Percentiles rank a stretch among this genome's conserved stretches.
Evolutionary conservation across 495 filamentous ascomycete species (phyloP).

Genomic region (Penicillium paxilli): DNA sequence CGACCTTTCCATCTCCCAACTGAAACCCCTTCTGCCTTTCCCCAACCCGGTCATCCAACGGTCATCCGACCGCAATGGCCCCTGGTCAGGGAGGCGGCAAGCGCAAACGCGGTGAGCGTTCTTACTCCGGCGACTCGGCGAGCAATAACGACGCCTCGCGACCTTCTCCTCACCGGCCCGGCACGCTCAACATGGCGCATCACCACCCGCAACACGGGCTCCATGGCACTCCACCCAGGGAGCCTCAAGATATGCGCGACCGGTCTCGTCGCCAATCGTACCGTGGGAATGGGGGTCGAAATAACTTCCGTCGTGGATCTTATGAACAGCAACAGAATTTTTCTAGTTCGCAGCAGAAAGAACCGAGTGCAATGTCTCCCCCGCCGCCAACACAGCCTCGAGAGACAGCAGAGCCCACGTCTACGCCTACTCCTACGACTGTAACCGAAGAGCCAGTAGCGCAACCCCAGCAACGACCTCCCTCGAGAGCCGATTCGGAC

Average conservation of each 20-base stretch:
- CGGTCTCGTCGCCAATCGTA: slow-evolving; percentile 43
- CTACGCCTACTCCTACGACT: slow-evolving; percentile 28
- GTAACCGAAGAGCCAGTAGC: slow-evolving; percentile 21
- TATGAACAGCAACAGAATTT: slow-evolving; percentile 32
- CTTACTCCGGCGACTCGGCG: slow-evolving; percentile 49
- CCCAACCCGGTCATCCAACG: slow-evolving; percentile 27
- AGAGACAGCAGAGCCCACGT: slow-evolving; percentile 23
- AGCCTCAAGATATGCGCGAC: slow-evolving; percentile 46
- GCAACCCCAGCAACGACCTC: slow-evolving; percentile 24
- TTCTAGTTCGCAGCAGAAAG: slow-evolving; percentile 31
- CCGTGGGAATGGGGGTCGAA: slow-evolving; percentile 39
- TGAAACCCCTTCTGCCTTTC: slow-evolving; percentile 24
- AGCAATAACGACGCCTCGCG: slow-evolving; percentile 51
- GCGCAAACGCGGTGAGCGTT: slow-evolving; percentile 58
- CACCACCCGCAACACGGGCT: slow-evolving; percentile 32
- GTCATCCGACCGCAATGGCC: slow-evolving; percentile 41
- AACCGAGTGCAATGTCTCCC: slow-evolving; percentile 38
- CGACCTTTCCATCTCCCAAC: slow-evolving; percentile 34
- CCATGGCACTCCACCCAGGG: slow-evolving; percentile 38
- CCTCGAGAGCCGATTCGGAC: slow-evolving; percentile 16
- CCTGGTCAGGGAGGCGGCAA: slow-evolving; percentile 55
- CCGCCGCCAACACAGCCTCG: slow-evolving; percentile 31
- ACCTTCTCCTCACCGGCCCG: slow-evolving; percentile 66
- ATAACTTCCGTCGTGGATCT: slow-evolving; percentile 34
- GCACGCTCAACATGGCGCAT: slow-evolving; percentile 59